These are phyloP conservation scores for Jacaranda copaia DNA, from an alignment of 257 asterid species.

Conservation along the genomic window DNA sequence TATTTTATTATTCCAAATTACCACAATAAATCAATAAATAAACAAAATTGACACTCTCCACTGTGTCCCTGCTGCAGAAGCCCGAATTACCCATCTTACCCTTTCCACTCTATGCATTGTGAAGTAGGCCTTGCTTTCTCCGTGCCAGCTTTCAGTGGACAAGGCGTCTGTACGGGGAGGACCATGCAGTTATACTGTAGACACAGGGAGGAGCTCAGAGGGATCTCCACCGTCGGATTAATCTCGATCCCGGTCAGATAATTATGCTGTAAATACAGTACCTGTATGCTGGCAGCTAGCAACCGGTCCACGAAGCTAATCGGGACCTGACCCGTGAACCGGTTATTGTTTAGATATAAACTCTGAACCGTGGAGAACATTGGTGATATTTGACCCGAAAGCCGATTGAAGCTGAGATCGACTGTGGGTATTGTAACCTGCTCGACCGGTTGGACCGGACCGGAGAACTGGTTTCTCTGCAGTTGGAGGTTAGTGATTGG, in stretches of 20 bases:
- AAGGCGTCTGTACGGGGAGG: slow-evolving; percentile 79
- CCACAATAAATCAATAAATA: slow-evolving; percentile 27
- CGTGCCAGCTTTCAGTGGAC: slow-evolving; percentile 85
- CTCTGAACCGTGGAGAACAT: slow-evolving; percentile 76
- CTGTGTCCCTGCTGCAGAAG: slow-evolving; percentile 30
- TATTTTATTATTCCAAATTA: slow-evolving; percentile 15
- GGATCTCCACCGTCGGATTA: slow-evolving; percentile 85
- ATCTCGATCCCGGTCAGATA: slow-evolving; percentile 82
- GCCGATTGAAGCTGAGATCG: slow-evolving; percentile 86
- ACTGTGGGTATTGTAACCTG: slow-evolving; percentile 68
- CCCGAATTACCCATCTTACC: slow-evolving; percentile 49
- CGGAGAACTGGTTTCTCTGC: slow-evolving; percentile 76
- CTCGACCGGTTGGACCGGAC: slow-evolving; percentile 63
- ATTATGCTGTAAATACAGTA: slow-evolving; percentile 83
- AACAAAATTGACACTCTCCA: slow-evolving; percentile 30
- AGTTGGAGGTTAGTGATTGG: slow-evolving; percentile 76
- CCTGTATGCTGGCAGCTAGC: slow-evolving; percentile 62
- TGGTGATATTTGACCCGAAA: slow-evolving; percentile 76
- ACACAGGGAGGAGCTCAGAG: slow-evolving; percentile 79
- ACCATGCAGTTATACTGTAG: slow-evolving; percentile 97
- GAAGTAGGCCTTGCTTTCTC: slow-evolving; percentile 83
- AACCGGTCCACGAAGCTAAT: slow-evolving; percentile 76
- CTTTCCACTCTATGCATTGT: slow-evolving; percentile 81
- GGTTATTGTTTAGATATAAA: slow-evolving; percentile 86
- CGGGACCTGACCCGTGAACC: slow-evolving; percentile 92